Conservation (phyloP, 495 filamentous ascomycete genomes). For the Alectoria sarmentosa region DNA sequence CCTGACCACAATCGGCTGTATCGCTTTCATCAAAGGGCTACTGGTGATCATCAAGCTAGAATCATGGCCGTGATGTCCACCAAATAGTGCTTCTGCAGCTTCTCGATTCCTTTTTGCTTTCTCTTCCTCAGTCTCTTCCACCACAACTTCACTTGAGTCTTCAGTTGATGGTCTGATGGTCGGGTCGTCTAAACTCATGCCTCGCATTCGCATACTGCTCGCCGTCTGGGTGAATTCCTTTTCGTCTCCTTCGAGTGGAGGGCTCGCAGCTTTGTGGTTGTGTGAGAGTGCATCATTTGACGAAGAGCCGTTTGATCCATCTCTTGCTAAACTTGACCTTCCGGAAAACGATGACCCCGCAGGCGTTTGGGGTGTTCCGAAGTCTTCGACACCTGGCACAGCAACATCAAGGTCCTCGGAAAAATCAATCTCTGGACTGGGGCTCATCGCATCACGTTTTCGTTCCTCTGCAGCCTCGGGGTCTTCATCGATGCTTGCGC, state of each 20-base stretch:
- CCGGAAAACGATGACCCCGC: slow-evolving; percentile 53
- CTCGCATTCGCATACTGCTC: slow-evolving; percentile 72
- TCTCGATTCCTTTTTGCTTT: slow-evolving; percentile 45
- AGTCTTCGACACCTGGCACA: slow-evolving; percentile 36
- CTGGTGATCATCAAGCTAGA: slow-evolving; percentile 26
- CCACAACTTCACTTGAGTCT: slow-evolving; percentile 24
- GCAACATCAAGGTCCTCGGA: slow-evolving; percentile 69
- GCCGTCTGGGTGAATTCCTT: slow-evolving; percentile 96
- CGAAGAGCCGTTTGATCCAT: slow-evolving; percentile 31
- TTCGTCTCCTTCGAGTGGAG: slow-evolving; percentile 90
- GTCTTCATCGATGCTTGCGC: slow-evolving; percentile 55
- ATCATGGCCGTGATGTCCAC: slow-evolving; percentile 34
- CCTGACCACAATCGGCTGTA: slow-evolving; percentile 12
- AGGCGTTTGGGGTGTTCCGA: slow-evolving; percentile 45
- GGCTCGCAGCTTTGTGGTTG: slow-evolving; percentile 66
- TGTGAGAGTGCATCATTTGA: slow-evolving; percentile 43
- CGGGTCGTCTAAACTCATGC: slow-evolving; percentile 43
- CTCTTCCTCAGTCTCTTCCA: slow-evolving; percentile 38
- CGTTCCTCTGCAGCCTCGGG: slow-evolving; percentile 65
- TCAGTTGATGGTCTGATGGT: slow-evolving; percentile 31
- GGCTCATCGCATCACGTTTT: slow-evolving; percentile 67
- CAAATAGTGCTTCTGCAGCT: slow-evolving; percentile 47
- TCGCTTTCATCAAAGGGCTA: slow-evolving; percentile 36
- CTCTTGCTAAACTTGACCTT: slow-evolving; percentile 34
- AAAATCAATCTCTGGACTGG: slow-evolving; percentile 88